phyloP scores from a whole-genome alignment of 2,329 filamentous ascomycete species.

The Ophiocordyceps robertsii region DNA sequence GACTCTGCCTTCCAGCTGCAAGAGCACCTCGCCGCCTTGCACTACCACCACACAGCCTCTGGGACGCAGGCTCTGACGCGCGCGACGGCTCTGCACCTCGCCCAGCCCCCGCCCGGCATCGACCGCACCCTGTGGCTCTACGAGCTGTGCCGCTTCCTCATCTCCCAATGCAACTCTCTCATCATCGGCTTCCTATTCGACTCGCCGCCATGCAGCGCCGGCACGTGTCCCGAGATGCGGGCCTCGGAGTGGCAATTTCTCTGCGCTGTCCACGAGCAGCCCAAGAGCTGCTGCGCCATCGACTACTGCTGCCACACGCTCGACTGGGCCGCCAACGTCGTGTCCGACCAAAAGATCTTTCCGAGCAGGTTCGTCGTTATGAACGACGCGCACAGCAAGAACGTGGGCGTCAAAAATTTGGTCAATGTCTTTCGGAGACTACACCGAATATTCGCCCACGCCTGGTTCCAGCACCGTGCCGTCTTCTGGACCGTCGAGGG shows the following conservation, averaged over 20 bases:
- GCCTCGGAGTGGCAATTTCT: constrained; percentile 98
- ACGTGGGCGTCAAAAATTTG: constrained; percentile 63
- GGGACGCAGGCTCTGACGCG: constrained; percentile 61
- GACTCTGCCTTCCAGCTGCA: constrained; percentile 96
- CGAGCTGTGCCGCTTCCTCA: constrained; percentile 91
- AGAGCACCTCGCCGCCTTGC: constrained; percentile 87
- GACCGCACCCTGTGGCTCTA: constrained; percentile 92
- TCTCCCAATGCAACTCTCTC: constrained; percentile 84
- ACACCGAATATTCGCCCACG: constrained; percentile 94
- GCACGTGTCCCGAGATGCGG: constrained; percentile 94
- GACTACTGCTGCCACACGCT: constrained; percentile 99
- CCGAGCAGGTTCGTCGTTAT: constrained; percentile 62
- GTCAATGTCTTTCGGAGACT: constrained; percentile 90
- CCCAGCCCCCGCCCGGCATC: constrained; percentile 66
- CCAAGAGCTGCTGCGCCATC: constrained; percentile 94
- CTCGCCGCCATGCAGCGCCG: constrained; percentile 71
- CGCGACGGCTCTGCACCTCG: constrained; percentile 60
- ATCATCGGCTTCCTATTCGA: constrained; percentile 91
- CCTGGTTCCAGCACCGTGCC: constrained; percentile 93
- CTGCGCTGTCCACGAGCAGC: constrained; percentile 91
- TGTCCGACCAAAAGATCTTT: constrained; percentile 91
- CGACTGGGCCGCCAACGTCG: constrained; percentile 90
- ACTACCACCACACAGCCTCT: constrained; percentile 62
- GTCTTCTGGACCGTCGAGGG: constrained; percentile 93
- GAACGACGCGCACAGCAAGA: constrained; percentile 44